phyloP scores from a whole-genome alignment of 768 basidiomycete species.

The Termitomyces sp. region DNA sequence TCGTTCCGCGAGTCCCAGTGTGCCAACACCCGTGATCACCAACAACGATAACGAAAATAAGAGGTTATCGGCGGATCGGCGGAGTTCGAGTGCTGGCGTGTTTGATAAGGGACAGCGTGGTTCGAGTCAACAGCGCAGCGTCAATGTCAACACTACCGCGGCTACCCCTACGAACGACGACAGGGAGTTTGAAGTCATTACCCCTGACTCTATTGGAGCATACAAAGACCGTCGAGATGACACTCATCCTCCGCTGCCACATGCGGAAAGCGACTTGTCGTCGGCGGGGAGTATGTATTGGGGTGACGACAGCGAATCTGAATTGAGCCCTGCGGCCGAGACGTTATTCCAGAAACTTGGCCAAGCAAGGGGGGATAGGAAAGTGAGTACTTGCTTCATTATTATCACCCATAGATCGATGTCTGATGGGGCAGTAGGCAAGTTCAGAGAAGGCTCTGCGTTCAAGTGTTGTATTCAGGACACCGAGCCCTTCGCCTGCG shows the following conservation, averaged over 20 bases:
- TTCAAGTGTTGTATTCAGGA: background rate
- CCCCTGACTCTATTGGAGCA: constrained; percentile 36
- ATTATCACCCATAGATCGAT: too few relatives aligned
- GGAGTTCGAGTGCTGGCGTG: background rate
- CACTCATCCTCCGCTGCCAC: constrained; percentile 24
- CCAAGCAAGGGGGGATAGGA: constrained; percentile 17
- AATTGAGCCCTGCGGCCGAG: constrained; percentile 46
- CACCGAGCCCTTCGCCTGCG: constrained; percentile 3
- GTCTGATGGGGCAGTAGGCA: background rate
- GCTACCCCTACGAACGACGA: constrained; percentile 43
- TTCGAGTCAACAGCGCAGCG: background rate
- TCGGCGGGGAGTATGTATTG: constrained; percentile 38
- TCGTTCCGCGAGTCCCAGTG: constrained; percentile 11
- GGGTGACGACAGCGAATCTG: constrained; percentile 34
- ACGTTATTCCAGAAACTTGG: constrained; percentile 41
- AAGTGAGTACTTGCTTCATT: constrained; percentile 6
- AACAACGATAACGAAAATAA: constrained; percentile 2
- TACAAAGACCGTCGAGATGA: constrained; percentile 12
- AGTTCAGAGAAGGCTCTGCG: constrained; percentile 1
- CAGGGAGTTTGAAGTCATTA: constrained; percentile 48
- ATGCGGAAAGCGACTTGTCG: constrained; percentile 46
- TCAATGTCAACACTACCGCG: constrained; percentile 18
- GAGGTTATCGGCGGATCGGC: constrained; percentile 1
- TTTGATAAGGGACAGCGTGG: background rate
- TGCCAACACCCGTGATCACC: background rate